Evolutionary conservation across 176 grass and related monocot species (phyloP).

Genomic region (Oryza glumipatula): DNA sequence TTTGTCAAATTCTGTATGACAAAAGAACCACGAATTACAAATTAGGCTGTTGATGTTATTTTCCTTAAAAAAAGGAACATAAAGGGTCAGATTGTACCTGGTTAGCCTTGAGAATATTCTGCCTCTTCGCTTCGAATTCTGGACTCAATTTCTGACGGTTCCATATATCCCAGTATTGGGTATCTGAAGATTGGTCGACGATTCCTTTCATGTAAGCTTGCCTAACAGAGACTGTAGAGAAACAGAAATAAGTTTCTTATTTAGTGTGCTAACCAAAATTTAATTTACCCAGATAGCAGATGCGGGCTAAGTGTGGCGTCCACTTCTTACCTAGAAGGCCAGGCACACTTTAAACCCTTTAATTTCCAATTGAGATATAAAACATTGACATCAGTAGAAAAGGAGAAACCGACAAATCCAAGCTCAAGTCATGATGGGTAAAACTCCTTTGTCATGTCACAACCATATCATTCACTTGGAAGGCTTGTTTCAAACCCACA

Average conservation of each 20-base stretch:
- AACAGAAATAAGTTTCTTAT: constrained; percentile 34
- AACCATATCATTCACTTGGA: constrained; percentile 3
- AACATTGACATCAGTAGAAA: neutral
- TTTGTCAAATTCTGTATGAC: constrained; percentile 78
- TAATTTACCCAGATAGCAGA: neutral
- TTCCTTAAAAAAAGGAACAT: neutral
- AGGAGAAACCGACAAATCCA: neutral
- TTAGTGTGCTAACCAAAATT: constrained; percentile 10
- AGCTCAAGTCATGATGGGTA: neutral
- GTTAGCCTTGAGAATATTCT: constrained; percentile 85
- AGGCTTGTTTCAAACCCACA: neutral
- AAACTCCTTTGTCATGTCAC: neutral
- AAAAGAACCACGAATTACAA: constrained; percentile 31
- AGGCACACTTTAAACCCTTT: neutral
- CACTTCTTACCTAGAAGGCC: neutral
- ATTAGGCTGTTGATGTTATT: constrained; percentile 18
- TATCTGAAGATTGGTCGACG: constrained; percentile 84
- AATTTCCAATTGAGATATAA: neutral
- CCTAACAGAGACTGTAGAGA: constrained; percentile 80
- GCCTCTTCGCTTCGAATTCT: constrained; percentile 91
- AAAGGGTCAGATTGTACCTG: constrained; percentile 55
- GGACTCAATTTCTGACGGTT: constrained; percentile 85
- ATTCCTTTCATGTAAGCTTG: constrained; percentile 93
- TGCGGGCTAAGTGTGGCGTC: neutral
- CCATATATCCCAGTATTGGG: constrained; percentile 93